These are phyloP conservation scores for Ceratocystis lukuohia DNA, from an alignment of 2,329 filamentous ascomycete genomes.

Conservation along the genomic window DNA sequence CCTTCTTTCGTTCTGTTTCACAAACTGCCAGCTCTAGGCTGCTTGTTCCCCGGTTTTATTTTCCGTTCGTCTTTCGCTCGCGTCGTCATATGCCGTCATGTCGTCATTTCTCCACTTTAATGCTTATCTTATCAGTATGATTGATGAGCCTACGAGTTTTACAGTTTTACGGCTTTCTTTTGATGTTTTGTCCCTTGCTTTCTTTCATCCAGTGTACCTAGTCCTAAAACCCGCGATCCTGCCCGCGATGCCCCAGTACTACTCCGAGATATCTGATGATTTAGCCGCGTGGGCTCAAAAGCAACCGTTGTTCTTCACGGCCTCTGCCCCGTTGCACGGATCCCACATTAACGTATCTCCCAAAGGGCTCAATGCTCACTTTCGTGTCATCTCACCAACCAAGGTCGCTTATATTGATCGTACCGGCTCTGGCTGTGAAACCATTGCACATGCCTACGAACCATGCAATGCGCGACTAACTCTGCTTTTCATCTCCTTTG, in stretches of 20 bases:
- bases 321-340: constrained; percentile 54
- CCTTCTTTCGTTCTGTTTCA: constrained; percentile 5
- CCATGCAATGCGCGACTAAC: constrained; percentile 52
- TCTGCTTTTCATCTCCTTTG: constrained; percentile 60
- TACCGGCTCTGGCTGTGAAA: constrained; percentile 64
- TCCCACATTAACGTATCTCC: constrained; percentile 64
- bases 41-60: background rate
- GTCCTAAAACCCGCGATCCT: background rate
- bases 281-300: constrained; percentile 49
- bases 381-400: constrained; percentile 45
- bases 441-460: constrained; percentile 61
- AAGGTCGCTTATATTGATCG: constrained; percentile 60
- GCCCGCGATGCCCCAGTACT: constrained; percentile 43
- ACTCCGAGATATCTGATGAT: constrained; percentile 38
- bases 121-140: background rate
- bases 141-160: background rate
- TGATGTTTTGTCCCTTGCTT: background rate
- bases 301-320: constrained; percentile 64
- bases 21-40: background rate
- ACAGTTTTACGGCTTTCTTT: background rate
- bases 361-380: constrained; percentile 54
- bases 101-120: background rate
- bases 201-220: too few species aligned
- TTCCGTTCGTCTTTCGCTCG: background rate
- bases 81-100: background rate